Conservation (phyloP, 768 basidiomycete genomes). For the Mycena vitilis region DNA sequence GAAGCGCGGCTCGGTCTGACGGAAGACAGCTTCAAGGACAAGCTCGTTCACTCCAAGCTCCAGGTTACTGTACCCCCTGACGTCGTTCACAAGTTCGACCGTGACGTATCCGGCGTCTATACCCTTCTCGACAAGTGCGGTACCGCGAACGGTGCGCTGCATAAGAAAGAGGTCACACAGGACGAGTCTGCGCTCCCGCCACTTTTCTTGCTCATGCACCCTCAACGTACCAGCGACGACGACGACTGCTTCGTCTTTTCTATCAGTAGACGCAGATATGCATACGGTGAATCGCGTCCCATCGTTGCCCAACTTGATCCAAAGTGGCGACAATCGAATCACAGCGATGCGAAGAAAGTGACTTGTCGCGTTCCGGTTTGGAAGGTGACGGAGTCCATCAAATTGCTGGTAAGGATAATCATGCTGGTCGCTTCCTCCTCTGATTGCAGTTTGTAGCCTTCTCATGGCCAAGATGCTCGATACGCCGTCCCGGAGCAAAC, state of each 20-base stretch:
- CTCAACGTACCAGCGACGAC: slow-evolving; percentile 79
- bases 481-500: slow-evolving; percentile 72
- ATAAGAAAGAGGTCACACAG: slow-evolving; percentile 63
- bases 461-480: slow-evolving; percentile 62
- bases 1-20: slow-evolving; percentile 82
- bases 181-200: slow-evolving; percentile 67
- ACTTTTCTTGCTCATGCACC: slow-evolving; percentile 88
- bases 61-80: slow-evolving; percentile 68
- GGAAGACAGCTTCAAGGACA: slow-evolving; percentile 72
- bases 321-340: slow-evolving; percentile 81
- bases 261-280: slow-evolving; percentile 78
- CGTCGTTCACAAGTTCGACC: slow-evolving; percentile 67
- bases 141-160: slow-evolving; percentile 86
- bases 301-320: slow-evolving; percentile 79
- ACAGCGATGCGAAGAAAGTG: slow-evolving; percentile 61
- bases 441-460: slow-evolving; percentile 55
- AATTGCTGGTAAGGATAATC: slow-evolving; percentile 61
- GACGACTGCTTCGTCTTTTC: slow-evolving; percentile 91
- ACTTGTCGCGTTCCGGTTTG: slow-evolving; percentile 74
- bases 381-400: slow-evolving; percentile 61
- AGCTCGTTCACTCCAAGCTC: slow-evolving; percentile 74
- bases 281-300: slow-evolving; percentile 85
- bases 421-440: slow-evolving; percentile 5
- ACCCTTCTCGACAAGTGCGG: slow-evolving; percentile 87
- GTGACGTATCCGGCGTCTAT: slow-evolving; percentile 86